A percentile compares a stretch with the other conserved stretches of the same genome.
These are phyloP conservation scores for Porodaedalea pini DNA, from an alignment of 1,284 basidiomycete genomes.

Conservation along the genomic window DNA sequence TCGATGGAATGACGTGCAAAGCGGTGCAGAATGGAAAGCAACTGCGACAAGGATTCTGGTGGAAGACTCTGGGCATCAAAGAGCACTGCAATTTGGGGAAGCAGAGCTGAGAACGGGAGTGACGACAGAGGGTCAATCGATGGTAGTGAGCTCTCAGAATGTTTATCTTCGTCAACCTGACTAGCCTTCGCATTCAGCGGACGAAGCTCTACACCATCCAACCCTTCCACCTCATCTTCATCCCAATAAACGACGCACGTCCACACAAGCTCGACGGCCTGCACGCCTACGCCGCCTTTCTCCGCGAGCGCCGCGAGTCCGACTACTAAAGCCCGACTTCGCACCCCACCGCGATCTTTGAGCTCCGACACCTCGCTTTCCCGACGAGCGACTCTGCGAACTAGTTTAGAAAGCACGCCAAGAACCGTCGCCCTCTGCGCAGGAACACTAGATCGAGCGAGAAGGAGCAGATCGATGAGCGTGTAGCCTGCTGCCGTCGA, in stretches of 20 bases:
- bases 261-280: constrained; percentile 69
- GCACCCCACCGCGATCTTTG: constrained; percentile 41
- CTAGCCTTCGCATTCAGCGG: constrained; percentile 26
- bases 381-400: constrained; percentile 38
- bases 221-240: constrained; percentile 30
- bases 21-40: constrained; percentile 62
- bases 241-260: constrained; percentile 65
- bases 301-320: constrained; percentile 63
- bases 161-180: constrained; percentile 17
- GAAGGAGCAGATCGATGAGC: constrained; percentile 79
- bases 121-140: constrained; percentile 36
- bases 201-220: constrained; percentile 50
- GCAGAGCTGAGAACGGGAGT: constrained; percentile 51
- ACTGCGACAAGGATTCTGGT: constrained; percentile 47
- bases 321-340: constrained; percentile 59
- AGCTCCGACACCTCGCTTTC: constrained; percentile 38
- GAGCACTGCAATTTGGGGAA: constrained; percentile 46
- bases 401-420: constrained; percentile 64
- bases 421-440: constrained; percentile 85
- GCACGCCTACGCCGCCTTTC: constrained; percentile 62
- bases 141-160: not conserved
- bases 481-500: constrained; percentile 77
- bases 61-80: constrained; percentile 43
- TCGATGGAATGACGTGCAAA: constrained; percentile 55
- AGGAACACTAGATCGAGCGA: constrained; percentile 79